These are phyloP conservation scores for Bisporella sp. DNA, from an alignment of 2,329 filamentous ascomycete genomes.

Conservation along the genomic window DNA sequence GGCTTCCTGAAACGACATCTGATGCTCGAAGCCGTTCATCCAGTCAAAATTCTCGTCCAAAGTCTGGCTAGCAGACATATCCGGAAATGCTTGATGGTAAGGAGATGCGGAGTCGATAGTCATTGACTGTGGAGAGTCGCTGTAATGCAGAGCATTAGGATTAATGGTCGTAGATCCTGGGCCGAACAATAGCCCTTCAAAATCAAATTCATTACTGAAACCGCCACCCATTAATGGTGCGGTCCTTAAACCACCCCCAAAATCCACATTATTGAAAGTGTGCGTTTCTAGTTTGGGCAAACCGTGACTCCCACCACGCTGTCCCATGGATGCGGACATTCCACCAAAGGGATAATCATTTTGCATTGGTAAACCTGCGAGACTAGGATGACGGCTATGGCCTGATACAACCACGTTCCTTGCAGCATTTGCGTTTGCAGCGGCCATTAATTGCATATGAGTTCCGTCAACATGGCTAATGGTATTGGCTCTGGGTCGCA, in stretches of 20 bases:
- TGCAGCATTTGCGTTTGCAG: constrained; percentile 43
- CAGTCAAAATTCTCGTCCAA: constrained; percentile 79
- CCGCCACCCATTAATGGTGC: constrained; percentile 60
- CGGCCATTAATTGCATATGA: constrained; percentile 66
- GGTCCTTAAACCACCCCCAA: constrained; percentile 64
- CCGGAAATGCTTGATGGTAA: constrained; percentile 49
- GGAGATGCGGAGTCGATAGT: constrained; percentile 55
- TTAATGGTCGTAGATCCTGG: constrained; percentile 64
- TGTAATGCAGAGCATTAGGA: constrained; percentile 74
- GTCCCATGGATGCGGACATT: constrained; percentile 63
- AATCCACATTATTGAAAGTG: constrained; percentile 57
- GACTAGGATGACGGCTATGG: constrained; percentile 68
- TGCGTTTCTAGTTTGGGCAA: constrained; percentile 81
- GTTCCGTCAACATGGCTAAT: constrained; percentile 87
- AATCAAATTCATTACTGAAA: constrained; percentile 59
- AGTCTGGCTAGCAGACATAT: constrained; percentile 49
- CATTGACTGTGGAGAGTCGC: constrained; percentile 65
- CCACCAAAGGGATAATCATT: constrained; percentile 61
- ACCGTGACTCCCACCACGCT: constrained; percentile 59
- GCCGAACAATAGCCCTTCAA: constrained; percentile 65
- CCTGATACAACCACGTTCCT: constrained; percentile 40
- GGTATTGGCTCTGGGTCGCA: constrained; percentile 89
- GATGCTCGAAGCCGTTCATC: constrained; percentile 74
- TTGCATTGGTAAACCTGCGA: constrained; percentile 59
- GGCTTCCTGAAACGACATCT: constrained; percentile 60